Evolutionary conservation across 208 protist genomes (phyloP).

Genomic region (Strigomonas oncopelti): DNA sequence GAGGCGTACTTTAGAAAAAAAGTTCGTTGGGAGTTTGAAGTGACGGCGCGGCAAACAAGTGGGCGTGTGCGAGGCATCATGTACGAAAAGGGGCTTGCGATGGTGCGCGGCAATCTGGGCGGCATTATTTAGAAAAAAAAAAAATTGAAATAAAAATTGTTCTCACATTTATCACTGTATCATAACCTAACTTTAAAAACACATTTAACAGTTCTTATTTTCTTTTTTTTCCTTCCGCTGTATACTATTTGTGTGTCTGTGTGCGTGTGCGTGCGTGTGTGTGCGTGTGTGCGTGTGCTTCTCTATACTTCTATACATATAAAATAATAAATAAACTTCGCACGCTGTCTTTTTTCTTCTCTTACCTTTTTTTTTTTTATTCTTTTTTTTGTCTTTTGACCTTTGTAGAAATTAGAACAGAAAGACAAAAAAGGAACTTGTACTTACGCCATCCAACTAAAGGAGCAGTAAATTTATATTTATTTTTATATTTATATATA

Average conservation of each 20-base stretch:
- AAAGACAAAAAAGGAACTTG: slow-evolving; percentile 1
- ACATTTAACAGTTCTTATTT: background rate
- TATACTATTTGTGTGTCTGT: background rate
- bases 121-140: slow-evolving; percentile 46
- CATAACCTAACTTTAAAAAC: no score
- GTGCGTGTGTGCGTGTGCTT: no score
- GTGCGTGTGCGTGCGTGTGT: no score
- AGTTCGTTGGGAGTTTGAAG: slow-evolving; percentile 83
- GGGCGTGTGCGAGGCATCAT: slow-evolving; percentile 85
- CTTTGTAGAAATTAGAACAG: background rate
- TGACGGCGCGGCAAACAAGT: slow-evolving; percentile 82
- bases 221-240: background rate
- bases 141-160: slow-evolving; percentile 3
- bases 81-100: slow-evolving; percentile 86
- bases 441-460: no score
- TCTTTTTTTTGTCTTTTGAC: background rate
- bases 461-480: no score
- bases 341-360: background rate
- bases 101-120: slow-evolving; percentile 74
- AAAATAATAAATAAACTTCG: background rate
- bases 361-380: slow-evolving; percentile 10
- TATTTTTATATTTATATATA: background rate
- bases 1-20: slow-evolving; percentile 65
- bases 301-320: background rate
- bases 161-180: no score